A percentile compares a stretch with the other conserved stretches of the same genome.
Conservation (phyloP, 169 alveolate species). For the Babesia bigemina region DNA sequence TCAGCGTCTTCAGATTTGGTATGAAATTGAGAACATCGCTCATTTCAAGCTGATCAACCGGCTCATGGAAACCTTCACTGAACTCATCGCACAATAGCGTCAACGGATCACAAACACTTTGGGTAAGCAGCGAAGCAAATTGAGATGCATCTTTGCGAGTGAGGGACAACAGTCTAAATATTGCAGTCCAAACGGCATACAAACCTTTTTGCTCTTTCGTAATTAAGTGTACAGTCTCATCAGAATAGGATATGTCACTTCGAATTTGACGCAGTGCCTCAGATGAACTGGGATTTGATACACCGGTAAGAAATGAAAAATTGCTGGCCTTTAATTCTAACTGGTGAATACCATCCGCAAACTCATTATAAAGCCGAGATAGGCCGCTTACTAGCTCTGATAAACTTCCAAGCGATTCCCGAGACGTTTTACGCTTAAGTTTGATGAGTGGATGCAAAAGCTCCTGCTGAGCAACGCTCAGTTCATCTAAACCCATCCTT, state of each 20-base stretch:
- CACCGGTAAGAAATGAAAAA: constrained; percentile 37
- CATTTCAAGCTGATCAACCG: constrained; percentile 37
- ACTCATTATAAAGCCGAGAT: constrained; percentile 34
- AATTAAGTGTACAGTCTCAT: constrained; percentile 23
- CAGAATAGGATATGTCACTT: constrained; percentile 23
- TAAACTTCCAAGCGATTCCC: constrained; percentile 43
- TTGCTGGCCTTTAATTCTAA: constrained; percentile 30
- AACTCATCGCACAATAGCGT: constrained; percentile 23
- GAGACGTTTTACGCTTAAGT: constrained; percentile 50
- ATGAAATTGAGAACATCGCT: constrained; percentile 60
- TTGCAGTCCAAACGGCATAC: constrained; percentile 34
- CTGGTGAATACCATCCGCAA: constrained; percentile 39
- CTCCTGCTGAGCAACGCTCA: constrained; percentile 57
- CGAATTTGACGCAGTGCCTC: constrained; percentile 51
- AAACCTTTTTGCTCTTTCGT: constrained; percentile 64
- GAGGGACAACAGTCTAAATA: constrained; percentile 20
- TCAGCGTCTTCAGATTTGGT: constrained; percentile 49
- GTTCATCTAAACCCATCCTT: constrained; percentile 54
- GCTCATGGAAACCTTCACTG: constrained; percentile 33
- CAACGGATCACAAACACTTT: constrained; percentile 37
- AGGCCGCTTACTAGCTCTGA: constrained; percentile 46
- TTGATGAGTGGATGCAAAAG: constrained; percentile 59
- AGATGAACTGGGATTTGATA: constrained; percentile 13
- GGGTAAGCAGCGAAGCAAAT: constrained; percentile 9
- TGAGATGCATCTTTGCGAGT: constrained; percentile 23